A percentile compares a stretch with the other conserved stretches of the same genome.
Evolutionary conservation across 495 filamentous ascomycete species (phyloP).

Genomic region (Aspergillus homomorphus): DNA sequence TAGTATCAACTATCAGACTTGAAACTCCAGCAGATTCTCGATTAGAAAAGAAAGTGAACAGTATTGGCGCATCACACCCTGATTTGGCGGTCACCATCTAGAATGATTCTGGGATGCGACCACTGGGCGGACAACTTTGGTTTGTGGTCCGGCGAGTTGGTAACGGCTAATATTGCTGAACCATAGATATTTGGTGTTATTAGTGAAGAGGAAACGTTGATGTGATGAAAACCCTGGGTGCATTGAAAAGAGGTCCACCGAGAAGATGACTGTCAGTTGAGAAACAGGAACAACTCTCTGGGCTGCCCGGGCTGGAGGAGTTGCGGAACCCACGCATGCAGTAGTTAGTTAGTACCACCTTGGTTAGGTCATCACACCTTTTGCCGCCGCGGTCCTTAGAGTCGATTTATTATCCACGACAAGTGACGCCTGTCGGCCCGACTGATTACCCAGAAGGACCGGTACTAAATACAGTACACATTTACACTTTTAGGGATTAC

Average conservation of each 20-base stretch:
- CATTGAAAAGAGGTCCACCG: background rate
- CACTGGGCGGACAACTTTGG: background rate
- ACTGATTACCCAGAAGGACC: too few relatives aligned
- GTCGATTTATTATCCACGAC: too few relatives aligned
- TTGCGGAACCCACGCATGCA: background rate
- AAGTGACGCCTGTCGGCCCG: background rate
- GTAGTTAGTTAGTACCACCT: constrained; percentile 1
- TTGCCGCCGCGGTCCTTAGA: constrained; percentile 2
- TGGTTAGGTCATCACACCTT: constrained; percentile 6
- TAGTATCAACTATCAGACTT: constrained; percentile 12
- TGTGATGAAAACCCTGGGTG: background rate
- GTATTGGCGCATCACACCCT: constrained; percentile 15
- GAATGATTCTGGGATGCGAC: constrained; percentile 6
- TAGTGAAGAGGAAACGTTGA: background rate
- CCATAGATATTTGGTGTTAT: background rate
- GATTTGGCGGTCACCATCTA: constrained; percentile 19
- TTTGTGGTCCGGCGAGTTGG: background rate
- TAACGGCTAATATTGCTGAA: background rate
- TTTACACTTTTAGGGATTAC: too few relatives aligned
- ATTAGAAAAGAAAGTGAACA: constrained; percentile 5
- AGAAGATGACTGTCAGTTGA: background rate
- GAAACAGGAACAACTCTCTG: background rate
- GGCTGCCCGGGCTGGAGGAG: background rate
- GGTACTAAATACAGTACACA: too few relatives aligned
- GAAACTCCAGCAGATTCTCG: constrained; percentile 8